Conservation (phyloP, 1,284 basidiomycete genomes). For the Sparassis latifolia region DNA sequence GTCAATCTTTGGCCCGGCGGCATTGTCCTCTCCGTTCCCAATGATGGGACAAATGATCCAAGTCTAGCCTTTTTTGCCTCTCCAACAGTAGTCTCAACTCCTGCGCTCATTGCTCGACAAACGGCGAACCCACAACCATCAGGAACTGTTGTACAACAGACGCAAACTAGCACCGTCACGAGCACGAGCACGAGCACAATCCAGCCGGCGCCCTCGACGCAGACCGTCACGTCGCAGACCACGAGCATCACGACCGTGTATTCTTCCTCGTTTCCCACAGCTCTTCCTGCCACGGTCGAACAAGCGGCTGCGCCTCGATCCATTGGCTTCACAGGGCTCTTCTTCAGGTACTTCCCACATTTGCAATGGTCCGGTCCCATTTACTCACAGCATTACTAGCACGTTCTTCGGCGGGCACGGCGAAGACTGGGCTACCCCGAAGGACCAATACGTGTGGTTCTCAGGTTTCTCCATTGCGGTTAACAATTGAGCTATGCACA, state of each 20-base stretch:
- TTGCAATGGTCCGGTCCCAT: neutral
- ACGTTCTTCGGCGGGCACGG: constrained; percentile 80
- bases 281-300: constrained; percentile 3
- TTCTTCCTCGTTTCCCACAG: constrained; percentile 8
- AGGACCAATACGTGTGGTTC: constrained; percentile 70
- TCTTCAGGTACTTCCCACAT: constrained; percentile 53
- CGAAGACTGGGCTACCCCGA: constrained; percentile 55
- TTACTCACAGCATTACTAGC: constrained; percentile 27
- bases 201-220: constrained; percentile 7
- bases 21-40: neutral
- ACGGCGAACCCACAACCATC: neutral
- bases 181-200: constrained; percentile 8
- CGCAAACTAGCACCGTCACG: neutral
- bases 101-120: neutral
- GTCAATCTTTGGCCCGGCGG: neutral
- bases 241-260: constrained; percentile 12
- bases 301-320: constrained; percentile 16
- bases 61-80: neutral
- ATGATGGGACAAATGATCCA: neutral
- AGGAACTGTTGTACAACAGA: neutral
- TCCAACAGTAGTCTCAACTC: neutral
- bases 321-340: constrained; percentile 57
- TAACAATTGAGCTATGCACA: constrained; percentile 16
- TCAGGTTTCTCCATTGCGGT: constrained; percentile 50
- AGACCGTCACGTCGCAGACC: constrained; percentile 15